Evolutionary conservation across 352 stramenopile species (phyloP).

Genomic region (Globisporangium orthogonon): DNA sequence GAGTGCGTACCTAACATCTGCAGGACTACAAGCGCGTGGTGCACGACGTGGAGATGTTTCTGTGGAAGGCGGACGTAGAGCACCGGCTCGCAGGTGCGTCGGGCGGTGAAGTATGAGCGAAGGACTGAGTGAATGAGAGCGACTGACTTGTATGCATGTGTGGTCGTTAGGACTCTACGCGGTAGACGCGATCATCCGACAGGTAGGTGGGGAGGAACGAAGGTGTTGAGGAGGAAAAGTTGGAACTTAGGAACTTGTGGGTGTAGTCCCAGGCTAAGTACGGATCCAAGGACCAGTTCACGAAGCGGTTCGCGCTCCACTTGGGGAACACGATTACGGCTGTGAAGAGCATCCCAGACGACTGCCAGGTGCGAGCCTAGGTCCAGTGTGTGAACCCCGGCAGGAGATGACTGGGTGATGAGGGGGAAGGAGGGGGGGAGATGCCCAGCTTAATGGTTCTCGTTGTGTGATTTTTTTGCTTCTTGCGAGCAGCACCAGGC

Average conservation of each 20-base stretch:
- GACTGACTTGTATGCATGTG: slow-evolving; percentile 4
- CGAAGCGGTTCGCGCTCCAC: slow-evolving; percentile 74
- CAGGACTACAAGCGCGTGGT: slow-evolving; percentile 87
- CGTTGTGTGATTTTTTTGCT: slow-evolving; percentile 3
- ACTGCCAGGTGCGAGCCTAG: slow-evolving; percentile 40
- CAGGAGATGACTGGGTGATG: too few relatives aligned
- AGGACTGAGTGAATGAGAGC: too few relatives aligned
- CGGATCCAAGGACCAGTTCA: slow-evolving; percentile 57
- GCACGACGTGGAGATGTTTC: slow-evolving; percentile 77
- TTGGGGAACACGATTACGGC: slow-evolving; percentile 66
- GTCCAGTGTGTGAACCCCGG: background rate
- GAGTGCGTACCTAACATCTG: background rate
- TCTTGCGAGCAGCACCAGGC: slow-evolving; percentile 34
- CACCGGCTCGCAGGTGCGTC: slow-evolving; percentile 62
- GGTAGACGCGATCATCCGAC: slow-evolving; percentile 79
- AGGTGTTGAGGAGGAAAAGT: too few relatives aligned
- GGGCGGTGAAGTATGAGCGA: background rate
- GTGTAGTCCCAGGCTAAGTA: slow-evolving; percentile 61
- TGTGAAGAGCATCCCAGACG: slow-evolving; percentile 57
- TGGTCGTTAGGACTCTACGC: slow-evolving; percentile 51
- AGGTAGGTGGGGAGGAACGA: slow-evolving; percentile 20
- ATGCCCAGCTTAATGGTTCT: too few relatives aligned
- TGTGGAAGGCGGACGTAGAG: slow-evolving; percentile 81
- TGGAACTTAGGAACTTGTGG: too few relatives aligned
- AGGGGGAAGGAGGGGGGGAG: too few relatives aligned